Conservation (phyloP, 441 rosid species). For the Dalechampia spathulata region DNA sequence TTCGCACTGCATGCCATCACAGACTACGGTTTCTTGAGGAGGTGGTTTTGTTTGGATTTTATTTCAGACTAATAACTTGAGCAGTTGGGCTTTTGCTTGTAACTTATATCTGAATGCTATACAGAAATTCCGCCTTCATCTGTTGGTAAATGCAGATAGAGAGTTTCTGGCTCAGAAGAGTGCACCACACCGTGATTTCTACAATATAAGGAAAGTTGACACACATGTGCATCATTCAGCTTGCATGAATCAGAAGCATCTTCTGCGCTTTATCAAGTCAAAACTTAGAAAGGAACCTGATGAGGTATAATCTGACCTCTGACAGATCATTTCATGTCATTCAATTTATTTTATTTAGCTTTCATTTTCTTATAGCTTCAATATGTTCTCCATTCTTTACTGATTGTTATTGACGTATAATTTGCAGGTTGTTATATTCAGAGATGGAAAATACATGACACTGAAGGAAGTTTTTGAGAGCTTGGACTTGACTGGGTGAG, state of each 20-base stretch:
- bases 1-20: constrained; percentile 58
- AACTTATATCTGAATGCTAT: constrained; percentile 19
- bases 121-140: constrained; percentile 71
- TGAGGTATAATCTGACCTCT: constrained; percentile 35
- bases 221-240: constrained; percentile 82
- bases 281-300: constrained; percentile 66
- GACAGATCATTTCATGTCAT: not conserved
- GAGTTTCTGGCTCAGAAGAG: constrained; percentile 65
- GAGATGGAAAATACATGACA: constrained; percentile 74
- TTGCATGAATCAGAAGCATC: constrained; percentile 83
- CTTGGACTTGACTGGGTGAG: constrained; percentile 64
- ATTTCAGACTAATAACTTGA: not conserved
- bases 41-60: constrained; percentile 22
- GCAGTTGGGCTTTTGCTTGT: constrained; percentile 8
- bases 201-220: constrained; percentile 71
- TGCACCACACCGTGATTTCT: constrained; percentile 78
- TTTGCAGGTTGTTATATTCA: constrained; percentile 64
- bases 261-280: constrained; percentile 63
- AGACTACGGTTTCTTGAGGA: constrained; percentile 62
- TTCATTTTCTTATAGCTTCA: not conserved
- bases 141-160: constrained; percentile 56
- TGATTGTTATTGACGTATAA: not conserved
- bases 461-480: constrained; percentile 67
- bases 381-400: not conserved
- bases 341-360: not conserved